Conservation (phyloP, 1,139 yeast species). For the Meyerozyma sp. region DNA sequence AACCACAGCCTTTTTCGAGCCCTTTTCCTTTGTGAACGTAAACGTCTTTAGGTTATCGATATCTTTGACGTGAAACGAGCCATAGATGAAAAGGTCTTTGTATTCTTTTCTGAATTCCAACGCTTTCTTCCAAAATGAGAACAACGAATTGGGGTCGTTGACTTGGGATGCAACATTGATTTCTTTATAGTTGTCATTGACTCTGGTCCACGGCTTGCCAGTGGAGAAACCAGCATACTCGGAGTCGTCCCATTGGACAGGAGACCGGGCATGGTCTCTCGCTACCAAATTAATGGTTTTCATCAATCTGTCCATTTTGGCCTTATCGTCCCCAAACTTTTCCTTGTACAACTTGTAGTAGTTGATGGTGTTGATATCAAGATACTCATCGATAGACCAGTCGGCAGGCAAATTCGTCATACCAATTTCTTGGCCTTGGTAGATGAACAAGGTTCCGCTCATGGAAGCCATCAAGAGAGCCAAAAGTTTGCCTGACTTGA, state of each 20-base stretch:
- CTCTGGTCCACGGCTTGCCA: slow-evolving; percentile 20
- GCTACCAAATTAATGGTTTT: slow-evolving; percentile 16
- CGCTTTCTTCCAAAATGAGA: slow-evolving; percentile 16
- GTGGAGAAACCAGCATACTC: slow-evolving; percentile 16
- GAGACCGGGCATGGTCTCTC: slow-evolving; percentile 19
- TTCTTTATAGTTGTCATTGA: slow-evolving; percentile 16
- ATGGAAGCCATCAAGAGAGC: slow-evolving; percentile 15
- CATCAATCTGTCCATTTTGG: slow-evolving; percentile 9
- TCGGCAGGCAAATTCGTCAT: slow-evolving; percentile 17
- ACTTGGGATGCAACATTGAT: slow-evolving; percentile 18
- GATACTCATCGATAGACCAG: slow-evolving; percentile 17
- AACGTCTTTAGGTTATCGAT: slow-evolving; percentile 12
- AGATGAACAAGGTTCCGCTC: slow-evolving; percentile 18
- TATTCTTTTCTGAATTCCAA: slow-evolving; percentile 13
- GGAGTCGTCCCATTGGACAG: slow-evolving; percentile 19
- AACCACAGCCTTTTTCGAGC: slow-evolving; percentile 10
- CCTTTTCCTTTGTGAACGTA: slow-evolving; percentile 10
- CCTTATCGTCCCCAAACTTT: slow-evolving; percentile 9
- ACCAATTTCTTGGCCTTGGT: slow-evolving; percentile 23
- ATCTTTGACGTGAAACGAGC: slow-evolving; percentile 13
- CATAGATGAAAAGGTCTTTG: slow-evolving; percentile 16
- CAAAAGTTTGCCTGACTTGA: slow-evolving; percentile 16
- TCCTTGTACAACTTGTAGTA: slow-evolving; percentile 12
- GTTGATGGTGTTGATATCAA: slow-evolving; percentile 18
- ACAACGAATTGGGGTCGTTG: slow-evolving; percentile 16